Conservation (phyloP, 1,284 basidiomycete genomes). For the Takashimella tepidaria region DNA sequence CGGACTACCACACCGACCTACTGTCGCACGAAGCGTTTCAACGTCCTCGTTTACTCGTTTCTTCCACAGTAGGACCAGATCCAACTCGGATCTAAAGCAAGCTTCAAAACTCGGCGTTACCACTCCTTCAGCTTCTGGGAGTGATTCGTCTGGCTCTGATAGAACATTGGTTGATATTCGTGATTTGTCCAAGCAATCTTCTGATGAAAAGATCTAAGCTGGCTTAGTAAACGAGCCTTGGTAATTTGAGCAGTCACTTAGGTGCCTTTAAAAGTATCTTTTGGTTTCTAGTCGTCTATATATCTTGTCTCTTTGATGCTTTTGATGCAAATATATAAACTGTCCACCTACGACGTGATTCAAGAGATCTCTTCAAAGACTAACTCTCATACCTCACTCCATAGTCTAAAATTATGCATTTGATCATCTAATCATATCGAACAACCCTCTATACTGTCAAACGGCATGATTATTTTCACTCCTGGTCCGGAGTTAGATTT, state of each 20-base stretch:
- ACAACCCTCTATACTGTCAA: no score
- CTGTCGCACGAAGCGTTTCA: constrained; percentile 6
- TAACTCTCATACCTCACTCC: no score
- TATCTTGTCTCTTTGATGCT: background rate
- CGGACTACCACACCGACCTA: constrained; percentile 6
- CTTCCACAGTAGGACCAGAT: constrained; percentile 17
- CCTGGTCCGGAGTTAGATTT: constrained; percentile 21
- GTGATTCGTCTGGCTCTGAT: constrained; percentile 12
- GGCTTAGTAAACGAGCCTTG: background rate
- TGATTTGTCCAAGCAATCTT: constrained; percentile 1
- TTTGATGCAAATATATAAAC: background rate
- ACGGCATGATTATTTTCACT: no score
- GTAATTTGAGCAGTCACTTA: no score
- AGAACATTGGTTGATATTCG: constrained; percentile 6
- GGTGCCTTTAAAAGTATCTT: no score
- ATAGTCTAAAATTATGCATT: no score
- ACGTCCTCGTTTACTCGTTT: constrained; percentile 21
- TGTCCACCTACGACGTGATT: no score
- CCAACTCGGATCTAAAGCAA: background rate
- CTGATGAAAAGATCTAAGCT: background rate
- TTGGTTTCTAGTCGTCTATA: background rate
- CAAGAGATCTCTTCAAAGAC: no score
- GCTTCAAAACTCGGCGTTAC: background rate
- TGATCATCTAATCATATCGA: no score
- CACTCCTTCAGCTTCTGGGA: constrained; percentile 3